These are phyloP conservation scores for Trichothecium sympodiale DNA, from an alignment of 2,329 filamentous ascomycete genomes.

Conservation along the genomic window DNA sequence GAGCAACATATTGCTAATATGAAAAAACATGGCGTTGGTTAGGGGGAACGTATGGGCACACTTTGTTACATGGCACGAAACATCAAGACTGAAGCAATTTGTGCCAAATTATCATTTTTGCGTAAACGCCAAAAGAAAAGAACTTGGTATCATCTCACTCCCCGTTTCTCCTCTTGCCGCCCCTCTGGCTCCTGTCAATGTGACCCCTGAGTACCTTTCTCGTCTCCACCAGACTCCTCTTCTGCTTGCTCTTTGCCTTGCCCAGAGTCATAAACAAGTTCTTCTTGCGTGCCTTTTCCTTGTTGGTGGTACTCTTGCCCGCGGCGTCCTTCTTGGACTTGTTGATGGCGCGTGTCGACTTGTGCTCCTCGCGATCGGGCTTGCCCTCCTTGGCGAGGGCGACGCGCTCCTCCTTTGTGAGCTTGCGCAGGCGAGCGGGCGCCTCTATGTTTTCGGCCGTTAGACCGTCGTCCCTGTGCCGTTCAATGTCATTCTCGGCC, in stretches of 20 bases:
- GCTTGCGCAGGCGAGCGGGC: slow-evolving; percentile 68
- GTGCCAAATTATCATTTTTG: too few species aligned
- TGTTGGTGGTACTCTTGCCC: slow-evolving; percentile 95
- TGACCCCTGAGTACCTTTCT: slow-evolving; percentile 72
- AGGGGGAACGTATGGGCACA: too few species aligned
- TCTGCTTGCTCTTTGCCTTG: slow-evolving; percentile 92
- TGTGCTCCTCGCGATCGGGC: slow-evolving; percentile 67
- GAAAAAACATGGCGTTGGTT: too few species aligned
- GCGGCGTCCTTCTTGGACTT: slow-evolving; percentile 78
- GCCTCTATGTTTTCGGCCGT: slow-evolving; percentile 90
- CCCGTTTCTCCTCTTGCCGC: slow-evolving; percentile 68
- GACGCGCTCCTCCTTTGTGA: slow-evolving; percentile 80
- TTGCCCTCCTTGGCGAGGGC: slow-evolving; percentile 76
- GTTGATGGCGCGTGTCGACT: slow-evolving; percentile 71
- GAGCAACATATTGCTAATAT: too few species aligned
- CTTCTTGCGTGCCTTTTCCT: slow-evolving; percentile 94
- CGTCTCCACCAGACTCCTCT: slow-evolving; percentile 83
- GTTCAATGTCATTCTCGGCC: slow-evolving; percentile 28
- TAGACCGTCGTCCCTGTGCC: slow-evolving; percentile 76
- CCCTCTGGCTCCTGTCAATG: slow-evolving; percentile 71
- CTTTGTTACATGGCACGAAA: too few species aligned
- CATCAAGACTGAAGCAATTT: too few species aligned
- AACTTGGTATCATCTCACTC: too few species aligned
- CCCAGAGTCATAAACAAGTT: slow-evolving; percentile 98
- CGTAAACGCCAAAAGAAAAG: too few species aligned